Percentiles rank a stretch among this genome's conserved stretches.
Evolutionary conservation across 176 grass and related monocot species (phyloP).

Genomic region (Oryza meyeriana): DNA sequence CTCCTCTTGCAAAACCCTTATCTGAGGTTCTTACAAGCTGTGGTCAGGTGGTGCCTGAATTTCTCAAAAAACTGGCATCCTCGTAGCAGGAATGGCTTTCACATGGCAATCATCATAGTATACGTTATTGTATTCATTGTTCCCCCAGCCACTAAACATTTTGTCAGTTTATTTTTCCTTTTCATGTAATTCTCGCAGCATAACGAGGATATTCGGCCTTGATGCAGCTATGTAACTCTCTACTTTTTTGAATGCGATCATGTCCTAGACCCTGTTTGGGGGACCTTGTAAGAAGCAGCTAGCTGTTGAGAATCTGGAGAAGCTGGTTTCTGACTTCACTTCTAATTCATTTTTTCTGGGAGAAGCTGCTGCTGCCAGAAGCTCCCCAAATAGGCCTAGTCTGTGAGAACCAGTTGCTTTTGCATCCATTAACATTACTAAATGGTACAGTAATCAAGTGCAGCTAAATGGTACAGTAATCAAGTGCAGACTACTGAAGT

Average conservation of each 20-base stretch:
- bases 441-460: neutral
- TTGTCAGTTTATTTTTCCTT: neutral
- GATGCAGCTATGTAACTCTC: neutral
- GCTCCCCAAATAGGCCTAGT: no score
- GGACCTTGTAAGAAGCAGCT: no score
- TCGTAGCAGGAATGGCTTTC: conserved; percentile 15
- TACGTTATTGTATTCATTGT: neutral
- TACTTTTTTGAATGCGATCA: neutral
- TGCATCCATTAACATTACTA: neutral
- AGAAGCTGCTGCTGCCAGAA: no score
- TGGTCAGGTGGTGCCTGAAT: conserved; percentile 52
- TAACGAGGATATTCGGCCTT: neutral
- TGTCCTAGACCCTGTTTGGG: no score
- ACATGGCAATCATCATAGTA: neutral
- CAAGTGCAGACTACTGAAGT: neutral
- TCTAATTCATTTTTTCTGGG: no score
- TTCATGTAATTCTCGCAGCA: conserved; percentile 2
- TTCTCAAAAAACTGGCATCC: conserved; percentile 29
- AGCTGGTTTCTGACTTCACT: no score
- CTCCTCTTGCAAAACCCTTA: conserved; percentile 47
- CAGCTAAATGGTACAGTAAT: neutral
- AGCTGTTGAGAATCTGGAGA: no score
- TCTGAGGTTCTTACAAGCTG: conserved; percentile 54
- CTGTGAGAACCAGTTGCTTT: neutral
- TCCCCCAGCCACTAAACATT: neutral